Evolutionary conservation across 148 eudicot genomes (phyloP).

Genomic region (Rhododendron molle): DNA sequence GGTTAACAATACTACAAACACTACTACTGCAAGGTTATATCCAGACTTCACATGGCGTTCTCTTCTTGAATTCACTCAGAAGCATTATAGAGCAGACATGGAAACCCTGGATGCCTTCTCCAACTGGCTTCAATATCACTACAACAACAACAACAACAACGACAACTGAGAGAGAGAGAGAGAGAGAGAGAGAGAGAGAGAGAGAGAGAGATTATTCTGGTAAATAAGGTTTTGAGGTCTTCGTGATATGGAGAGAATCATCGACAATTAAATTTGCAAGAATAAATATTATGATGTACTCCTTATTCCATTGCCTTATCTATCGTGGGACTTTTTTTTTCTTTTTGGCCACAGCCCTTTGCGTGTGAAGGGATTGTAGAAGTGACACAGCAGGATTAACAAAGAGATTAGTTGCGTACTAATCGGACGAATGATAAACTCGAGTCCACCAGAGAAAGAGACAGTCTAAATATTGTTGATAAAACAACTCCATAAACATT

Average conservation of each 20-base stretch:
- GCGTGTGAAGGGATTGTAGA: no score
- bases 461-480: no score
- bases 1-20: not conserved
- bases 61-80: constrained; percentile 42
- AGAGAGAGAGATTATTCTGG: not conserved
- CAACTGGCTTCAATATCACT: constrained; percentile 15
- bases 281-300: not conserved
- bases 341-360: not conserved
- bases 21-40: constrained; percentile 24
- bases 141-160: no score
- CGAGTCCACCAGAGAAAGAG: no score
- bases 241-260: not conserved
- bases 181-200: not conserved
- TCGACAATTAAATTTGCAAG: not conserved
- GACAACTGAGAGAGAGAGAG: not conserved
- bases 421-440: no score
- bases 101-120: constrained; percentile 38
- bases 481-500: no score
- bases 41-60: constrained; percentile 46
- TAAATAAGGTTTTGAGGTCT: not conserved
- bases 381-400: no score
- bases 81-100: constrained; percentile 40
- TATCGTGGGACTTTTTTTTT: not conserved
- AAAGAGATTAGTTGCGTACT: no score
- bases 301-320: not conserved